These are phyloP conservation scores for Syzygium aqueum DNA, from an alignment of 345 rosid genomes.

Conservation along the genomic window DNA sequence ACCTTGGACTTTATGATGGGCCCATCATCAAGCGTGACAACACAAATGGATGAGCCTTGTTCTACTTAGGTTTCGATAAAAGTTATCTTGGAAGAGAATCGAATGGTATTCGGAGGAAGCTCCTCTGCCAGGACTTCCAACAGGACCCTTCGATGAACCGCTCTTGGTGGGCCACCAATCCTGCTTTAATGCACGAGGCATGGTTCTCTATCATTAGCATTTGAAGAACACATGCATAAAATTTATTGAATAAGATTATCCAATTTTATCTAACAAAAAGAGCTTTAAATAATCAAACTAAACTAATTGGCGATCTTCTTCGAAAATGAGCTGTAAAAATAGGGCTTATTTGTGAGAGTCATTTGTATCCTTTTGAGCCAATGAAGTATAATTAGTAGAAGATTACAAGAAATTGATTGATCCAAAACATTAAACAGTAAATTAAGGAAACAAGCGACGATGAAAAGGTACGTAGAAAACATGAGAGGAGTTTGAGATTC, in stretches of 20 bases:
- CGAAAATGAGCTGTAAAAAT: not conserved
- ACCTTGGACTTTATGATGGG: constrained; percentile 24
- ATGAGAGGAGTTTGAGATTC: not conserved
- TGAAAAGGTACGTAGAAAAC: not conserved
- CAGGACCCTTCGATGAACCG: not conserved
- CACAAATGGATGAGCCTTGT: not conserved
- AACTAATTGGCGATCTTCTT: not conserved
- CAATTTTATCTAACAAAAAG: not conserved
- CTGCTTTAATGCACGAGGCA: not conserved
- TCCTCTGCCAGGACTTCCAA: constrained; percentile 24
- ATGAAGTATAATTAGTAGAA: not conserved
- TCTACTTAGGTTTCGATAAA: constrained; percentile 6
- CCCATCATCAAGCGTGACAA: constrained; percentile 20
- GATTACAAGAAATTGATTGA: not conserved
- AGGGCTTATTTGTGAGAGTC: not conserved
- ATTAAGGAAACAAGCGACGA: not conserved
- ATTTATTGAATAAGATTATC: not conserved
- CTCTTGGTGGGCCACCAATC: not conserved
- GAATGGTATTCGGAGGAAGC: constrained; percentile 14
- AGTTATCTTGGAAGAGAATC: constrained; percentile 20
- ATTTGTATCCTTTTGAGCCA: not conserved
- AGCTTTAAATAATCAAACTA: not conserved
- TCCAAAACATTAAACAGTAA: not conserved
- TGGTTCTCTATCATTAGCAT: not conserved
- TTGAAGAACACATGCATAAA: not conserved